Evolutionary conservation across 257 asterid genomes (phyloP), one percentile per base, ranked within the genome.

Genomic region (Phtheirospermum japonicum): DNA sequence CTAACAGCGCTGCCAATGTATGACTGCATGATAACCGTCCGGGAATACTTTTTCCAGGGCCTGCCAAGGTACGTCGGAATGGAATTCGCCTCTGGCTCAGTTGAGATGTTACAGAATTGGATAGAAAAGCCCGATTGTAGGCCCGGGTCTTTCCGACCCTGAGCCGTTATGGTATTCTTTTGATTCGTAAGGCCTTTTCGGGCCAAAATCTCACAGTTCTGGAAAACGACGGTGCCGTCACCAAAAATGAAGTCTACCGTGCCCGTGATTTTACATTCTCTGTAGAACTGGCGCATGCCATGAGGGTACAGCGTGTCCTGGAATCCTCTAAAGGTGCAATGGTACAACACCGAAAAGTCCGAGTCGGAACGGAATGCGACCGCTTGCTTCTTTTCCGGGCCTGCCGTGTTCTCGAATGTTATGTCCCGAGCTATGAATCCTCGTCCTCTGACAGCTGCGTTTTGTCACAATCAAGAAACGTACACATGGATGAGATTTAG

Each of bases 201-300:
- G 31, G 84, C 90, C 19, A 8, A 9, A 59, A 87, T 84, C 6
- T 73, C 74, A 28, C 95, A 84, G 74, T 67, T 77, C 4, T 87
- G 95, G 73, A 87, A 80, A 9, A 84, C 88, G 2, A 66, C 95
- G 0, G 85, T 42, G 0, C 79, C 88, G 36, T 76, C 81, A 3
- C 95, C 95, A 54, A 80, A 87, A 13, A 87, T 84, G 89, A 87
- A 87, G 53, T 87, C 93, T 0, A 87, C 84, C 2, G 90, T 84
- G 34, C 95, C 93, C 0, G 81, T 66, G 53, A 87, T 78, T 11
- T 13, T 13, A 63, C 95, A 84, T 5, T 75, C 84, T 1, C 80
- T 18, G 71, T 82, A 87, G 77, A 87, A 84, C 14, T 87, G 95
- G 42, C 93, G 88, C 37, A 69, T 71, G 9, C 77, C 68, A 42